Percentiles rank a stretch among this genome's conserved stretches.
Conservation (phyloP, 805 yeast genomes). For the Candida easanensis region DNA sequence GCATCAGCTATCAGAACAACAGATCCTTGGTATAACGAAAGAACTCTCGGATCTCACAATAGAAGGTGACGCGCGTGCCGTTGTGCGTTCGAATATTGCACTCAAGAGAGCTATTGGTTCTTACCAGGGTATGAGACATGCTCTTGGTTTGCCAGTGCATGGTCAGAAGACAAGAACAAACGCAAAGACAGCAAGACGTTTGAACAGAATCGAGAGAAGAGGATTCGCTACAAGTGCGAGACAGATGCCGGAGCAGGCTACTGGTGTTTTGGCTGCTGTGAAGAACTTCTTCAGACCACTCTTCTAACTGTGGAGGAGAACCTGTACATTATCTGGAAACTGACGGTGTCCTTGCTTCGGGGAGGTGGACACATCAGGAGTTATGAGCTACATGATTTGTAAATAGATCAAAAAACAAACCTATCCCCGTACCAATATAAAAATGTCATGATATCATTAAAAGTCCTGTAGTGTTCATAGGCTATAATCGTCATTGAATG, state of each 20-base stretch:
- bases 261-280: slow-evolving; percentile 23
- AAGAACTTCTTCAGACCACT: slow-evolving; percentile 24
- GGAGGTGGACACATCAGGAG: not conserved
- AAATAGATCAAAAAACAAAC: slow-evolving; percentile 1
- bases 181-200: slow-evolving; percentile 83
- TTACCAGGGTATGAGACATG: slow-evolving; percentile 87
- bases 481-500: slow-evolving; percentile 43
- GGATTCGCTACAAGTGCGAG: slow-evolving; percentile 29
- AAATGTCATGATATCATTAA: slow-evolving; percentile 3
- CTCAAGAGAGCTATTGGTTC: slow-evolving; percentile 80
- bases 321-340: slow-evolving; percentile 3
- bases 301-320: slow-evolving; percentile 4
- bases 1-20: slow-evolving; percentile 89
- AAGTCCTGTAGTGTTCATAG: slow-evolving; percentile 16
- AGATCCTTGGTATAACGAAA: slow-evolving; percentile 79
- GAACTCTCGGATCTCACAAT: slow-evolving; percentile 81
- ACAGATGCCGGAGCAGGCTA: slow-evolving; percentile 1
- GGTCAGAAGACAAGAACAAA: slow-evolving; percentile 94
- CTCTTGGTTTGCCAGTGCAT: slow-evolving; percentile 73
- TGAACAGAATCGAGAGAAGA: slow-evolving; percentile 73
- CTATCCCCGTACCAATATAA: too few species aligned
- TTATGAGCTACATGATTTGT: slow-evolving; percentile 1
- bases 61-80: slow-evolving; percentile 75
- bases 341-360: not conserved
- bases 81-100: slow-evolving; percentile 72